phyloP scores from a whole-genome alignment of 2,329 filamentous ascomycete genomes.

The Talaromyces sp. region DNA sequence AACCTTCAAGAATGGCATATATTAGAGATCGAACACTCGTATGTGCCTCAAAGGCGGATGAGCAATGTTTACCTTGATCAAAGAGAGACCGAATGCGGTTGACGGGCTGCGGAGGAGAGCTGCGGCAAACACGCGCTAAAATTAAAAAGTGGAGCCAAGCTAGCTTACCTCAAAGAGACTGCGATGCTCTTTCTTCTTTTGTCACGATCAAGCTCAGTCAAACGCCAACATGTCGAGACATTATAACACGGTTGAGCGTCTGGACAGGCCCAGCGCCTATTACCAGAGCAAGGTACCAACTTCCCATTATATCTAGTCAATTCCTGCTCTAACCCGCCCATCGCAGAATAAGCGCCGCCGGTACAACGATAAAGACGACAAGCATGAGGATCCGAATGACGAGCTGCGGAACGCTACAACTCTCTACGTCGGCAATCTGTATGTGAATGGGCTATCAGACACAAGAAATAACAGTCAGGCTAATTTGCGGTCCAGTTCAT shows the following conservation, averaged over 20 bases:
- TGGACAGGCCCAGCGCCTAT: constrained; percentile 94
- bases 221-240: constrained; percentile 27
- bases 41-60: neutral
- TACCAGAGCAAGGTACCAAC: constrained; percentile 71
- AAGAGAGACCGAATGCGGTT: neutral
- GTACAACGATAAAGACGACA: constrained; percentile 49
- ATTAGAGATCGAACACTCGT: neutral
- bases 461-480: neutral
- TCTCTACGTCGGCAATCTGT: constrained; percentile 96
- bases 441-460: constrained; percentile 34
- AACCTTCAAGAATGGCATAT: neutral
- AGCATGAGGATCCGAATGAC: constrained; percentile 65
- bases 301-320: neutral
- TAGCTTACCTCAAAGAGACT: neutral
- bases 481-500: constrained; percentile 59
- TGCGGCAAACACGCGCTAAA: constrained; percentile 15
- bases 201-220: neutral
- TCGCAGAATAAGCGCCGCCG: constrained; percentile 68
- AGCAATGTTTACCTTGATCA: neutral
- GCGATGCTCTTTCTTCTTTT: neutral
- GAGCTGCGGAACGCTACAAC: constrained; percentile 85
- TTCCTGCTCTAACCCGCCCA: constrained; percentile 16
- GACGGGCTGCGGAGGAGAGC: constrained; percentile 6
- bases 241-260: constrained; percentile 72
- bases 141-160: constrained; percentile 13